Percentiles rank a stretch among this genome's conserved stretches.
Conservation (phyloP, 2,329 filamentous ascomycete species). For the Xylaria sp. region DNA sequence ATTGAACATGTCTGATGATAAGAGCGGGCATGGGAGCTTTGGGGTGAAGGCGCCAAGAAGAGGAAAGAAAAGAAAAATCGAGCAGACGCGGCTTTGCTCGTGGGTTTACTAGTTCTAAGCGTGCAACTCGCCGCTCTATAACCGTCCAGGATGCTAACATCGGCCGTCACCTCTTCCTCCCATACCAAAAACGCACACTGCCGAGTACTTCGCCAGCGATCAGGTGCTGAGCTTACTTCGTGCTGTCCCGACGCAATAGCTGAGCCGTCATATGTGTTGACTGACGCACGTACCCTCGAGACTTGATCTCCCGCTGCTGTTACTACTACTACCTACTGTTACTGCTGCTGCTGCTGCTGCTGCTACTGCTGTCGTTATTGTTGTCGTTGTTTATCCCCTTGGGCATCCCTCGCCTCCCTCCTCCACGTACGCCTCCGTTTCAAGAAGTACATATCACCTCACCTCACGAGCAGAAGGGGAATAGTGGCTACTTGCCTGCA, state of each 20-base stretch:
- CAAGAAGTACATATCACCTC: slow-evolving; percentile 19
- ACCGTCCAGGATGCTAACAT: slow-evolving; percentile 22
- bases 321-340: too few species aligned
- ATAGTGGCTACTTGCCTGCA: slow-evolving; percentile 40
- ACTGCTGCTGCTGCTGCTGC: too few species aligned
- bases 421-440: slow-evolving; percentile 26
- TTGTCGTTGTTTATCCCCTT: slow-evolving; percentile 17
- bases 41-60: slow-evolving; percentile 27
- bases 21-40: slow-evolving; percentile 34
- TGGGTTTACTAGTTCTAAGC: slow-evolving; percentile 13
- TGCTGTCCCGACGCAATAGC: slow-evolving; percentile 24
- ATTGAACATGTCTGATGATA: slow-evolving; percentile 33
- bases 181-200: slow-evolving; percentile 16
- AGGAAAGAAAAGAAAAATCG: slow-evolving; percentile 23
- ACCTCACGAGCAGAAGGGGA: slow-evolving; percentile 29
- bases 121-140: slow-evolving; percentile 16
- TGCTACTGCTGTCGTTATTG: too few species aligned
- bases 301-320: too few species aligned
- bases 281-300: slow-evolving; percentile 24
- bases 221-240: slow-evolving; percentile 24
- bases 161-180: slow-evolving; percentile 21
- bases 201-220: slow-evolving; percentile 19
- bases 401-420: slow-evolving; percentile 15
- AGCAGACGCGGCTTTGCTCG: slow-evolving; percentile 26
- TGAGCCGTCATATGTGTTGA: slow-evolving; percentile 22